phyloP scores from a whole-genome alignment of 192 early-diverging fungal species.

The Rhizophagus sp. region DNA sequence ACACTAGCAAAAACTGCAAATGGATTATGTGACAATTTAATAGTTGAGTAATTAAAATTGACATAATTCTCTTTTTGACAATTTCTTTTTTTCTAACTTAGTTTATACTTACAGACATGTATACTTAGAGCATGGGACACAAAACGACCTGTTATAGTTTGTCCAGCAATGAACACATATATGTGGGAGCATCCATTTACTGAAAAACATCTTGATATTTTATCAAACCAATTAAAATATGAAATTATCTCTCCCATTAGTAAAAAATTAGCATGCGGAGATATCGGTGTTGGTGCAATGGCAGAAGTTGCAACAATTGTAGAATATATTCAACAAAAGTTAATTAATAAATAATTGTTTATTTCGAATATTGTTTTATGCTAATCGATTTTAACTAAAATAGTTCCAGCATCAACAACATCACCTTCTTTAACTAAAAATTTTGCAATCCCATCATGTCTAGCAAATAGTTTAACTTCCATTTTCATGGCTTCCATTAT shows the following conservation, averaged over 20 bases:
- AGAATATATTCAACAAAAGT: constrained; percentile 24
- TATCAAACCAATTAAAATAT: constrained; percentile 60
- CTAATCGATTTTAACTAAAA: constrained; percentile 52
- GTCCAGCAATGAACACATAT: constrained; percentile 96
- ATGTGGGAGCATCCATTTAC: constrained; percentile 98
- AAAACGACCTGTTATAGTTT: constrained; percentile 69
- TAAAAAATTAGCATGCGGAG: constrained; percentile 91
- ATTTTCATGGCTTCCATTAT: constrained; percentile 72
- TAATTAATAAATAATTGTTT: background rate
- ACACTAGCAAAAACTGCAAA: constrained; percentile 88
- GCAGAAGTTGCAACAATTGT: constrained; percentile 75
- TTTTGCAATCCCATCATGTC: constrained; percentile 87
- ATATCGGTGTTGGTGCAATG: constrained; percentile 87
- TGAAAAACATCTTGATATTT: constrained; percentile 58
- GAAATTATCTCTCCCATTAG: constrained; percentile 73
- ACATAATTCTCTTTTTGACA: background rate
- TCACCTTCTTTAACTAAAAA: constrained; percentile 82
- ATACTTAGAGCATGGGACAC: constrained; percentile 88
- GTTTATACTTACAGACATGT: constrained; percentile 64
- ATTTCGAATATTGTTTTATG: background rate
- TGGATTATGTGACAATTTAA: constrained; percentile 91
- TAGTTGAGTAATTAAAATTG: constrained; percentile 51
- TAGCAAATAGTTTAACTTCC: constrained; percentile 75
- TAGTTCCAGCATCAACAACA: constrained; percentile 56
- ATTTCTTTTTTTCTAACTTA: background rate